These are phyloP conservation scores for Trypanosoma rangeli DNA, from an alignment of 208 protist species.

Conservation along the genomic window DNA sequence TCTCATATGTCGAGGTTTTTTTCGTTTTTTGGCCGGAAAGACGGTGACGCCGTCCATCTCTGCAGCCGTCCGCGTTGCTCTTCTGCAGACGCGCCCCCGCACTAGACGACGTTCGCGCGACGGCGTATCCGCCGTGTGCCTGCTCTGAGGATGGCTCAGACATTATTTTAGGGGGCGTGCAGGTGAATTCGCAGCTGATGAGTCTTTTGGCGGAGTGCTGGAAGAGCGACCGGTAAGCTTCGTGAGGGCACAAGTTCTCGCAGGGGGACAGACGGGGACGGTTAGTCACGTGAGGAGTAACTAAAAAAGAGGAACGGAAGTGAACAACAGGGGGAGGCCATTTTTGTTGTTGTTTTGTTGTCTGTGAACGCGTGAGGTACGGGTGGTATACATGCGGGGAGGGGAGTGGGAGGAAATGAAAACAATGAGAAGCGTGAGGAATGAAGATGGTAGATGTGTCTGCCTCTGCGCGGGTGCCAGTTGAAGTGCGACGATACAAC, in stretches of 20 bases:
- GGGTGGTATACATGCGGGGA: no score
- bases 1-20: background rate
- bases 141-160: background rate
- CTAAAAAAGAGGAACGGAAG: background rate
- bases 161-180: background rate
- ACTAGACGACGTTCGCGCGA: no score
- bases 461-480: no score
- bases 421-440: background rate
- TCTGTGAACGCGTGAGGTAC: no score
- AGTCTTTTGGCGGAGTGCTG: background rate
- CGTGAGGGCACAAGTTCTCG: no score
- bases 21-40: background rate
- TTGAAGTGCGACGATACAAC: no score
- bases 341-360: no score
- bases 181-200: conserved; percentile 8
- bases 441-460: no score
- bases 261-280: background rate
- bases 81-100: background rate
- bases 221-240: background rate
- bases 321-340: no score
- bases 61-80: background rate
- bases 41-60: no score
- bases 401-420: background rate
- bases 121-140: no score
- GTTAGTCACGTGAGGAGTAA: background rate